Evolutionary conservation across 805 yeast species (phyloP), one percentile per base, ranked within the genome.

Genomic region (Wickerhamomyces xylosicus): DNA sequence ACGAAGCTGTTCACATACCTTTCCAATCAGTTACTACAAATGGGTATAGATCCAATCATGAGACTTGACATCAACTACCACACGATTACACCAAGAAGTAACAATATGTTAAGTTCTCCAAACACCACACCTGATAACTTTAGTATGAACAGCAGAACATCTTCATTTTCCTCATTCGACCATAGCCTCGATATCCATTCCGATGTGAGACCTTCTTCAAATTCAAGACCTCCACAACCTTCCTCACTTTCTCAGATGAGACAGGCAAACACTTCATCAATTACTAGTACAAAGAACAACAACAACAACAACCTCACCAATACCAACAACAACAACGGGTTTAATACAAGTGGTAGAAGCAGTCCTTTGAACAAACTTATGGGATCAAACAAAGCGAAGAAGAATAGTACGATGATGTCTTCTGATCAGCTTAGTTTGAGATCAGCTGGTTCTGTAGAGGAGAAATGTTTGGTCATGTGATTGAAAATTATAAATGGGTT

Each of bases 1-100:
- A 72, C 81, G 39, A 73, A 78, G 49, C 61, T 82, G 18, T 82
- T 79, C 59, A 63, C 79, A 41, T 82, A 76, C 54, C 59, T 82
- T 47, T 78, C 87, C 20, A 80, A 82, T 56, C 69, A 80, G 18
- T 68, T 82, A 34, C 51, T 81, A 16, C 80, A 77, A 33, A 61
- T 56, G 35, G 71, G 69, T 21, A 54, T 61, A 19, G 70, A 66
- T 39, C 69, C 69, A 6, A 53, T 62, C 6, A 44, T 63, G 10
- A 56, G 54, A 34, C 42, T 58, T n/a, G 69, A 63, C 13, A 14
- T 31, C 9, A 31, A 31, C 15, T 31, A 31, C 13, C 33, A 31
- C 13, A 25, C 29, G 9, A 31, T 31, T 31, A 28, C 16, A 8
- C 31, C 31, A 14, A 28, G 16, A 14, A 8, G 7, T 8, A 28